Evolutionary conservation across 2,329 filamentous ascomycete species (phyloP), one percentile per base, ranked within the genome.

Genomic region (Pestalotiopsis sp.): DNA sequence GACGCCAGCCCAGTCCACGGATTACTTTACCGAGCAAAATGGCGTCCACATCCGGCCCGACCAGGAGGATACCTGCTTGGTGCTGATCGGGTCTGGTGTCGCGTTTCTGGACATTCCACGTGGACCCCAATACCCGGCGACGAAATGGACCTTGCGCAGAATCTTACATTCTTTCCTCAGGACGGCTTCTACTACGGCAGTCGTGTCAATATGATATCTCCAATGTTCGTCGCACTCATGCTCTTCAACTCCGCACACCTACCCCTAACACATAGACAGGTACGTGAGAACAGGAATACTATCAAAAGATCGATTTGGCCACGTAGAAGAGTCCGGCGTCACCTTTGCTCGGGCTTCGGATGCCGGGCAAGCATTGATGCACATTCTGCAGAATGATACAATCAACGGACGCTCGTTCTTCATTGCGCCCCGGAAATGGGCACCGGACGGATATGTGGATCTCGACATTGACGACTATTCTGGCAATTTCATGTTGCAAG

Each of bases 1-100:
- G 11, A 70, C 56, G 38, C 69, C 68, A 7, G 68, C 45, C 66
- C 68, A 71, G 41, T 68, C 56, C 5, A 13, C 27, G 23, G 20
- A 59, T 20, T 59, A 59, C 20, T 59, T 59, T 11, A 31, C 27
- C 4, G 3, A 31, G 56, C 56, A 59, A 11, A 59, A 59, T 17
- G 56, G 56, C 2, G 11, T 25, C 5, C 4, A 25, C 12, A 7
- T 1, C 2, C 4, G 11, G 1, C 11, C 20, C 14, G 23, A 11
- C 12, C 56, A 59, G 56, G 23, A 59, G 2, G 56, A 59, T 20
- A 59, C 56, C 1, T 59, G 56, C 20, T 31, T 59, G 27, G 27
- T 59, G 20, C 56, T 59, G n/a, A 59, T 59, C 13, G 56, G 56
- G 13, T 59, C 56, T 4, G 56, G 56, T 11, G 56, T 20, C 11